Percentiles rank a stretch among this genome's conserved stretches.
phyloP scores from a whole-genome alignment of 164 flowering plant genomes.

The Umbellularia californica region DNA sequence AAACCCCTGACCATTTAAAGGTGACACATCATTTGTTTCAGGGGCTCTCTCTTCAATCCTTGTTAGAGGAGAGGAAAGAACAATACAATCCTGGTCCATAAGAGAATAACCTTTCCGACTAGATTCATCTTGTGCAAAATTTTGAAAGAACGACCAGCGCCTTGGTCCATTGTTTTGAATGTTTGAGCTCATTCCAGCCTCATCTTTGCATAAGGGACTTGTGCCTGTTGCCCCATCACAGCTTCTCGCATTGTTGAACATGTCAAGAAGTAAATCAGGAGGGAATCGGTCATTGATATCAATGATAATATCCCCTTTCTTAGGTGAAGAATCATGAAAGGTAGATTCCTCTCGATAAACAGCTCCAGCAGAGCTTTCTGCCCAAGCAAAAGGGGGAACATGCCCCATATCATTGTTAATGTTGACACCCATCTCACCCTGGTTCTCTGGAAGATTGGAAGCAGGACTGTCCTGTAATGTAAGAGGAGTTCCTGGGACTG shows the following conservation, averaged over 20 bases:
- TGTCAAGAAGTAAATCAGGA: conserved; percentile 79
- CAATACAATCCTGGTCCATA: conserved; percentile 72
- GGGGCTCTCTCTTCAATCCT: conserved; percentile 35
- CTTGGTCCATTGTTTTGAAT: conserved; percentile 85
- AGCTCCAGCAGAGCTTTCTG: conserved; percentile 25
- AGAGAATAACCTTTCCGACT: conserved; percentile 63
- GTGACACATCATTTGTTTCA: conserved; percentile 31
- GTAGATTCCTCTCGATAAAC: conserved; percentile 29
- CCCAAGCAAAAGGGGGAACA: conserved; percentile 26
- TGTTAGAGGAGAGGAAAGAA: conserved; percentile 39
- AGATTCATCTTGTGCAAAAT: conserved; percentile 64
- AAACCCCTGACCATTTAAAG: conserved; percentile 28
- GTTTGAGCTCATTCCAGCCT: conserved; percentile 75
- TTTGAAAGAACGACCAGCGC: conserved; percentile 87
- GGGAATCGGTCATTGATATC: conserved; percentile 89
- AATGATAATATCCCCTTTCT: conserved; percentile 62
- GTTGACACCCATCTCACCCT: conserved; percentile 25
- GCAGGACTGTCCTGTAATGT: conserved; percentile 29
- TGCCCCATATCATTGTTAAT: conserved; percentile 16
- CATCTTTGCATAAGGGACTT: conserved; percentile 41
- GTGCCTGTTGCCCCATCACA: conserved; percentile 36
- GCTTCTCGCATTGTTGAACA: conserved; percentile 53
- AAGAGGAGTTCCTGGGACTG: conserved; percentile 17
- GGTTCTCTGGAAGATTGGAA: conserved; percentile 26
- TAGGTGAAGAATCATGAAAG: conserved; percentile 19